Conservation (phyloP, 1,284 basidiomycete genomes). For the Puccinia horiana region DNA sequence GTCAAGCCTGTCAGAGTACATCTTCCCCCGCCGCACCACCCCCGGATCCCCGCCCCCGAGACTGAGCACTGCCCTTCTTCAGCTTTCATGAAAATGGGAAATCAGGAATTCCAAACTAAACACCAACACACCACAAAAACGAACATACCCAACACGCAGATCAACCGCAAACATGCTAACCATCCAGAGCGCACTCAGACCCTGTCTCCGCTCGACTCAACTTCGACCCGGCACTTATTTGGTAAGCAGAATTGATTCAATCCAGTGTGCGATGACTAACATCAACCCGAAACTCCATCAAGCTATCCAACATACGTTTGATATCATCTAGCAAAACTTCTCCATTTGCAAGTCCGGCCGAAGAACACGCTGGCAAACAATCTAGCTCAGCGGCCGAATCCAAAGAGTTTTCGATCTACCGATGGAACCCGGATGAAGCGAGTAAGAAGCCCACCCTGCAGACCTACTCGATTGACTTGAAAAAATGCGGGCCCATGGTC, state of each 20-base stretch:
- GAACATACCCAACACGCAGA: not conserved
- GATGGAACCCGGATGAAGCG: conserved; percentile 86
- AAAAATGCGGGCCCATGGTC: conserved; percentile 95
- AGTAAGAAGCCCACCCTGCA: conserved; percentile 87
- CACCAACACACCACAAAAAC: not conserved
- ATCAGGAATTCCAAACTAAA: not conserved
- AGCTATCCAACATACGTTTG: conserved; percentile 10
- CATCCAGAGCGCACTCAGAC: conserved; percentile 11
- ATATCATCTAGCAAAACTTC: conserved; percentile 19
- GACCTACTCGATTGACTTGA: conserved; percentile 88
- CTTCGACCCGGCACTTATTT: not conserved
- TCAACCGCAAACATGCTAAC: not conserved
- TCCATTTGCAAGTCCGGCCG: conserved; percentile 26
- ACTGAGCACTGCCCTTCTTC: not conserved
- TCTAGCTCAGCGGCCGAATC: not conserved
- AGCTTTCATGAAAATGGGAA: not conserved
- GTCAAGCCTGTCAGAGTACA: no score
- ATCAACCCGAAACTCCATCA: not conserved
- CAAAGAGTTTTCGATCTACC: conserved; percentile 48
- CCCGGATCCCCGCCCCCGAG: not conserved
- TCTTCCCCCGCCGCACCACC: not conserved
- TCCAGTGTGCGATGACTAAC: no score
- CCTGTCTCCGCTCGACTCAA: not conserved
- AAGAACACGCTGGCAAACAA: conserved; percentile 33
- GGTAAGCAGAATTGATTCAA: not conserved